phyloP scores from a whole-genome alignment of 768 basidiomycete genomes.

The Heimioporus sp. region DNA sequence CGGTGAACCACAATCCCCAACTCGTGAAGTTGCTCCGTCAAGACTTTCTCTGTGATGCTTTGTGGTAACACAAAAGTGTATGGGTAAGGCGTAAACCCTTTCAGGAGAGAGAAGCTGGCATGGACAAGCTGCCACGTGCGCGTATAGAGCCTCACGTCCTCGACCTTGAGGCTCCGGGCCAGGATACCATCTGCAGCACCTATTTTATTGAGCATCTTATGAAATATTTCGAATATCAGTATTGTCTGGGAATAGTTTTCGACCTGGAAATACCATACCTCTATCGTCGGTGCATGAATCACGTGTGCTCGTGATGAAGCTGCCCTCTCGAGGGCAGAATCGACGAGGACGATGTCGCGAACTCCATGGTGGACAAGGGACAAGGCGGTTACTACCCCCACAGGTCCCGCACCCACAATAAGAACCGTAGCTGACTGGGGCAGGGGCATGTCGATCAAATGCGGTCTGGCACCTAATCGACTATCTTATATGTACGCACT shows the following conservation, averaged over 20 bases:
- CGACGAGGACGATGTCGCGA: conserved; percentile 34
- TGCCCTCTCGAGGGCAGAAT: conserved; percentile 22
- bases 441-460: conserved; percentile 13
- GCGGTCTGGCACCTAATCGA: neutral
- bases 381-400: conserved; percentile 43
- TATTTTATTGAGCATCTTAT: neutral
- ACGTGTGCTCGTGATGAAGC: conserved; percentile 42
- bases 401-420: conserved; percentile 48
- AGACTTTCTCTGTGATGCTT: conserved; percentile 38
- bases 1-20: conserved; percentile 33
- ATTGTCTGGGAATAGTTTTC: neutral
- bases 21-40: conserved; percentile 32
- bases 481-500: neutral
- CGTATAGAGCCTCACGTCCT: conserved; percentile 23
- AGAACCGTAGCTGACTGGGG: conserved; percentile 39
- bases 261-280: conserved; percentile 28
- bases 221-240: neutral
- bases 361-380: conserved; percentile 41
- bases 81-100: conserved; percentile 40
- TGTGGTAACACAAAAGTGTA: conserved; percentile 39
- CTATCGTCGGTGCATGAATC: conserved; percentile 49
- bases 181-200: neutral
- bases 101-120: conserved; percentile 35
- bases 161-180: neutral
- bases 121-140: conserved; percentile 26